Conservation (phyloP, 495 filamentous ascomycete genomes). For the Thermochaetoides thermophila region DNA sequence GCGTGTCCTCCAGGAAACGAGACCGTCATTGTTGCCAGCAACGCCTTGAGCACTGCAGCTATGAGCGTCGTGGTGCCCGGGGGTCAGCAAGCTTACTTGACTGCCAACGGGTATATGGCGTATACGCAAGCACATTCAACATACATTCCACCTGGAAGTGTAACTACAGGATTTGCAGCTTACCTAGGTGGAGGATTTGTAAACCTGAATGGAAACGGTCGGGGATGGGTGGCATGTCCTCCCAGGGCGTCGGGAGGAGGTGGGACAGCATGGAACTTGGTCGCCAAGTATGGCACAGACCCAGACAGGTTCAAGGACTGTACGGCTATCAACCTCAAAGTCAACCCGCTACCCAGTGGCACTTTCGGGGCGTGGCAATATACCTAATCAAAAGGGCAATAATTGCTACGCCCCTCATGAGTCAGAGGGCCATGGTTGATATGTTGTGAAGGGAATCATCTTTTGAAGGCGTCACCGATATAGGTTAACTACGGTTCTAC, state of each 20-base stretch:
- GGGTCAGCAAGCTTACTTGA: conserved; percentile 50
- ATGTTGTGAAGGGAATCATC: neutral
- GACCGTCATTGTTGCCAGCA: conserved; percentile 11
- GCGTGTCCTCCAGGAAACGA: conserved; percentile 17
- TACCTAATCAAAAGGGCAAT: conserved; percentile 8
- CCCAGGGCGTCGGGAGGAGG: conserved; percentile 13
- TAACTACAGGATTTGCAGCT: conserved; percentile 25
- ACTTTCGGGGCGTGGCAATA: conserved; percentile 20
- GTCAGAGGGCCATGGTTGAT: neutral
- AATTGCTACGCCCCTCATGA: too few relatives aligned
- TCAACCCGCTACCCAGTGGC: conserved; percentile 11
- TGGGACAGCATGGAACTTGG: conserved; percentile 16
- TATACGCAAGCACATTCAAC: conserved; percentile 49
- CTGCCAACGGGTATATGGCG: conserved; percentile 36
- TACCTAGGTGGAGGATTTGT: conserved; percentile 21
- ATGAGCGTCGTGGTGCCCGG: conserved; percentile 43
- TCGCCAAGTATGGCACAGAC: conserved; percentile 19
- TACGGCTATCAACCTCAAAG: conserved; percentile 15
- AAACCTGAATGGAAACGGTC: conserved; percentile 20
- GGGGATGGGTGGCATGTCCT: conserved; percentile 24
- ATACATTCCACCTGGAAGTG: conserved; percentile 38
- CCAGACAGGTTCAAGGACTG: conserved; percentile 11
- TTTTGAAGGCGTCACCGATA: too few relatives aligned
- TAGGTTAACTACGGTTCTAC: too few relatives aligned
- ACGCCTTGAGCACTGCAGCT: conserved; percentile 4